These are phyloP conservation scores for Exidia glandulosa DNA, from an alignment of 768 basidiomycete species.

Conservation along the genomic window DNA sequence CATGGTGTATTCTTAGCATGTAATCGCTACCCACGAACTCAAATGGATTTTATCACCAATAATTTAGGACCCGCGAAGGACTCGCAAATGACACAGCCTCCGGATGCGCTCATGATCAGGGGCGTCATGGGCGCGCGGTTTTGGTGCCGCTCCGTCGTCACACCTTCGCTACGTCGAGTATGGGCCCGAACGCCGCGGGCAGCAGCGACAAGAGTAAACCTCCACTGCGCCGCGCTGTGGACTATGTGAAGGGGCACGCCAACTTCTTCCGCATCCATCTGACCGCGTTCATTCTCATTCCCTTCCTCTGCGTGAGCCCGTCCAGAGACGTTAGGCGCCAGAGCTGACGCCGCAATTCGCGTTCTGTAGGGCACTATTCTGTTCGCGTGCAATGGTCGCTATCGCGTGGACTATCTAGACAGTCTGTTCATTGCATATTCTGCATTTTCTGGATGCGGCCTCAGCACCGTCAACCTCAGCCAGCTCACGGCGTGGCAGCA, in stretches of 20 bases:
- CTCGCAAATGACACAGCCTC: too few species aligned
- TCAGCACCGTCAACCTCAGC: conserved; percentile 24
- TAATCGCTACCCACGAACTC: too few species aligned
- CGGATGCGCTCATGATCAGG: too few species aligned
- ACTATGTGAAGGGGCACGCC: not conserved
- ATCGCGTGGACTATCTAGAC: conserved; percentile 24
- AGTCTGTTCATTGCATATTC: conserved; percentile 22
- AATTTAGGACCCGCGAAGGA: too few species aligned
- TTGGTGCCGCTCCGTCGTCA: too few species aligned
- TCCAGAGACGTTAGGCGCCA: not conserved
- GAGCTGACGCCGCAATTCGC: not conserved
- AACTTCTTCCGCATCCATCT: conserved; percentile 26
- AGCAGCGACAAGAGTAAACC: not conserved
- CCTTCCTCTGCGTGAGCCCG: not conserved
- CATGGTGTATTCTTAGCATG: not conserved
- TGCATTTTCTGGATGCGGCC: conserved; percentile 24
- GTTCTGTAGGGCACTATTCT: conserved; percentile 20
- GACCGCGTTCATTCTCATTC: conserved; percentile 17
- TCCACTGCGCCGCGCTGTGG: not conserved
- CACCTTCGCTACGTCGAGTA: too few species aligned
- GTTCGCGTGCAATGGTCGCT: conserved; percentile 18
- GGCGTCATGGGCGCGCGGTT: too few species aligned
- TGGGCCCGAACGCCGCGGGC: not conserved
- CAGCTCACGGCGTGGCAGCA: conserved; percentile 22
- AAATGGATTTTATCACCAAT: too few species aligned